Evolutionary conservation across 2,329 filamentous ascomycete genomes (phyloP).

Genomic region (Orbilia ellipsospora): DNA sequence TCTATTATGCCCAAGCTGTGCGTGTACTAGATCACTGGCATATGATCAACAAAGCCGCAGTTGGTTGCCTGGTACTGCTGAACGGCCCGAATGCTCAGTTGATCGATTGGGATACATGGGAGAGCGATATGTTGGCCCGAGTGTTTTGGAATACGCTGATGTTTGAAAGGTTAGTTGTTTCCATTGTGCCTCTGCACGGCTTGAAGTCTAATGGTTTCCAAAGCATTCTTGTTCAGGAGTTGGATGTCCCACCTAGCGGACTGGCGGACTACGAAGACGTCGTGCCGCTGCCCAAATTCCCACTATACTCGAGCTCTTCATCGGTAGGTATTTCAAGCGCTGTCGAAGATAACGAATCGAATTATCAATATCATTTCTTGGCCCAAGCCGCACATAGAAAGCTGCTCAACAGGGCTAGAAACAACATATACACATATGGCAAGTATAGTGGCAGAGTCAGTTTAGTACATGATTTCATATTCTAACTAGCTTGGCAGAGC

Average conservation of each 20-base stretch:
- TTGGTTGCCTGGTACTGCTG: conserved; percentile 66
- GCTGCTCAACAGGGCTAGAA: conserved; percentile 68
- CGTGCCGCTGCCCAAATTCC: conserved; percentile 69
- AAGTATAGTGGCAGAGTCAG: conserved; percentile 25
- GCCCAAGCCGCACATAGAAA: conserved; percentile 70
- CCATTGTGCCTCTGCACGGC: not conserved
- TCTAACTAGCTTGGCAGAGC: conserved; percentile 58
- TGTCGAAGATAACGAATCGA: conserved; percentile 66
- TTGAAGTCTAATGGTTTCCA: conserved; percentile 61
- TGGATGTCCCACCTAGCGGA: conserved; percentile 67
- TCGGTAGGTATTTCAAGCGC: conserved; percentile 17
- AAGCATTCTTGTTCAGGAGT: conserved; percentile 68
- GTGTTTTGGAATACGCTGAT: conserved; percentile 70
- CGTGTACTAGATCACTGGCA: conserved; percentile 69
- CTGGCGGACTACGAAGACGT: conserved; percentile 67
- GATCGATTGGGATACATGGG: conserved; percentile 67
- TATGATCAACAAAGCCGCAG: conserved; percentile 67
- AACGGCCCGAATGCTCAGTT: conserved; percentile 62
- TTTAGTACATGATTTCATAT: conserved; percentile 4
- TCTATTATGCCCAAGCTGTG: conserved; percentile 68
- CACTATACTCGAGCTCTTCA: conserved; percentile 62
- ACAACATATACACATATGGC: conserved; percentile 67
- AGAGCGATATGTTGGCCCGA: conserved; percentile 69
- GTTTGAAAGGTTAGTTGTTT: conserved; percentile 64
- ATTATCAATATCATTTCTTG: conserved; percentile 70